phyloP scores from a whole-genome alignment of 2,329 filamentous ascomycete genomes.

The Xylariales sp. region DNA sequence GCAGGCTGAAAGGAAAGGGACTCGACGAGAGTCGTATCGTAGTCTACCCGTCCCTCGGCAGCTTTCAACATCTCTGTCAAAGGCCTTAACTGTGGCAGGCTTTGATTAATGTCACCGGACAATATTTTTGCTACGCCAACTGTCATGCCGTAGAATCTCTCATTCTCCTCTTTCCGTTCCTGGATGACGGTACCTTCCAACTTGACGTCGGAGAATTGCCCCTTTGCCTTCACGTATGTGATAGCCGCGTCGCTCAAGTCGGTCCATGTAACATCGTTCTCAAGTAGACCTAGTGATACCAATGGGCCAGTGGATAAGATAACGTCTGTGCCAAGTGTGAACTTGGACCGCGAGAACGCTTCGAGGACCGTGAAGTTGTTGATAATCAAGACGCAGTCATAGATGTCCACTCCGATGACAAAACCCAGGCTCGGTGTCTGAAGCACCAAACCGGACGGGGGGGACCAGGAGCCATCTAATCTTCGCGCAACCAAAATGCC shows the following conservation, averaged over 20 bases:
- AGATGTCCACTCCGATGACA: slow-evolving; percentile 91
- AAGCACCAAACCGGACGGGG: slow-evolving; percentile 88
- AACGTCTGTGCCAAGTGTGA: slow-evolving; percentile 85
- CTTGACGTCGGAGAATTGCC: slow-evolving; percentile 66
- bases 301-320: slow-evolving; percentile 82
- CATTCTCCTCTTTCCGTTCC: slow-evolving; percentile 69
- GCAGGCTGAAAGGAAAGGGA: slow-evolving; percentile 73
- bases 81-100: slow-evolving; percentile 65
- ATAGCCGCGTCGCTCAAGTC: slow-evolving; percentile 66
- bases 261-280: slow-evolving; percentile 63
- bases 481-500: slow-evolving; percentile 87
- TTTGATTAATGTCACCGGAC: slow-evolving; percentile 66
- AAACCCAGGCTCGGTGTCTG: slow-evolving; percentile 92
- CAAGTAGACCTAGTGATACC: slow-evolving; percentile 63
- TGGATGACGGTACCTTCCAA: slow-evolving; percentile 67
- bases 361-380: slow-evolving; percentile 88
- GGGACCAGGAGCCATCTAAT: slow-evolving; percentile 89
- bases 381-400: slow-evolving; percentile 94
- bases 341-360: slow-evolving; percentile 81
- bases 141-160: slow-evolving; percentile 65
- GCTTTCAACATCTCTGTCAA: slow-evolving; percentile 87
- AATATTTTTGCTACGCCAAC: slow-evolving; percentile 67
- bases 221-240: slow-evolving; percentile 69
- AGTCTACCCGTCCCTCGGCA: slow-evolving; percentile 83
- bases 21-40: slow-evolving; percentile 75